Conservation (phyloP, 2,329 filamentous ascomycete species). For the Ramularia endophylla region DNA sequence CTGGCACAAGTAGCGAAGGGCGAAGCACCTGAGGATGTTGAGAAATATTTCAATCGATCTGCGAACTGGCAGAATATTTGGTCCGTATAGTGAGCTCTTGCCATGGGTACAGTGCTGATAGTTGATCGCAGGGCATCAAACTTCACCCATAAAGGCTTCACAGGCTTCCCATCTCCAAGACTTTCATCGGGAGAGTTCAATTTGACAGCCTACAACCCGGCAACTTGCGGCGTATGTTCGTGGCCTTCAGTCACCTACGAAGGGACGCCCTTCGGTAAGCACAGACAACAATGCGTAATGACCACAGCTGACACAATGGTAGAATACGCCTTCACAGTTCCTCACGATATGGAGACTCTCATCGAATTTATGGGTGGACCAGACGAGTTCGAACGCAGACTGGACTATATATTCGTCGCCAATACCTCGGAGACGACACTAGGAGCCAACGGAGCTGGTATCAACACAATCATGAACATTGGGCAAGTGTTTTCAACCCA, state of each 20-base stretch:
- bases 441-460: constrained; percentile 32
- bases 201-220: constrained; percentile 35
- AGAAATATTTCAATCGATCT: constrained; percentile 35
- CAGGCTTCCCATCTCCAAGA: constrained; percentile 27
- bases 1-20: constrained; percentile 37
- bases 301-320: neutral
- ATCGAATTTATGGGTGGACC: constrained; percentile 40
- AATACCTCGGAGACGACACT: constrained; percentile 31
- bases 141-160: constrained; percentile 32
- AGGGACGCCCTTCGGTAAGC: constrained; percentile 32
- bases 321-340: constrained; percentile 41
- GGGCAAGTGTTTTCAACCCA: constrained; percentile 16
- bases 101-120: neutral
- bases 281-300: neutral
- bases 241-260: constrained; percentile 40
- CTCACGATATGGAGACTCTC: constrained; percentile 38
- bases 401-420: constrained; percentile 39
- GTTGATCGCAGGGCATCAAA: constrained; percentile 22
- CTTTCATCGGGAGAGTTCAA: constrained; percentile 26
- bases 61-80: constrained; percentile 39
- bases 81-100: constrained; percentile 8
- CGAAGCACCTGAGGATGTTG: constrained; percentile 35
- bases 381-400: constrained; percentile 33
- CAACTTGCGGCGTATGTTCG: constrained; percentile 37
- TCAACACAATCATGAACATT: constrained; percentile 33